Evolutionary conservation across 805 yeast species (phyloP).

Genomic region (Nakazawaea molendinolei): DNA sequence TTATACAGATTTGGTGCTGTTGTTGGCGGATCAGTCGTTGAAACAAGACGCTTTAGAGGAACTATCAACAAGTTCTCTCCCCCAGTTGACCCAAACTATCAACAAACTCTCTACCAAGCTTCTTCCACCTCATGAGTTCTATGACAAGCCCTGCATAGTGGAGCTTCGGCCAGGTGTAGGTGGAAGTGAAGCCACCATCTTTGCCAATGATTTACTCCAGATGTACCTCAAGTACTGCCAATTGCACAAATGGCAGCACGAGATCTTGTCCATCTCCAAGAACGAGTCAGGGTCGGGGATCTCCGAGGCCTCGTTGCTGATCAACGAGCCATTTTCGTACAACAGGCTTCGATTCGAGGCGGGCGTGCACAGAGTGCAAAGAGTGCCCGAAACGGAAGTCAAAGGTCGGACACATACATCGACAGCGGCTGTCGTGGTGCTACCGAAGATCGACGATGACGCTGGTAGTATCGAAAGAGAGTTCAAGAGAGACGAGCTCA

Average conservation of each 20-base stretch:
- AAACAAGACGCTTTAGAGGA: slow-evolving; percentile 60
- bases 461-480: slow-evolving; percentile 54
- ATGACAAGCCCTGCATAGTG: slow-evolving; percentile 69
- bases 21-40: slow-evolving; percentile 41
- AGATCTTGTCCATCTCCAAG: slow-evolving; percentile 48
- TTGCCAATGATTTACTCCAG: slow-evolving; percentile 68
- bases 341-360: slow-evolving; percentile 73
- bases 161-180: slow-evolving; percentile 96
- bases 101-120: slow-evolving; percentile 47
- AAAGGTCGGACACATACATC: slow-evolving; percentile 95
- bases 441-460: slow-evolving; percentile 68
- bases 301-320: slow-evolving; percentile 65
- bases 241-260: slow-evolving; percentile 58
- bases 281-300: slow-evolving; percentile 63
- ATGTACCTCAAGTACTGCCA: slow-evolving; percentile 79
- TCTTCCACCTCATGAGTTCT: slow-evolving; percentile 71
- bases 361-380: slow-evolving; percentile 94
- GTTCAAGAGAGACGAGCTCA: slow-evolving; percentile 80
- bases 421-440: slow-evolving; percentile 90
- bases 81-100: slow-evolving; percentile 36
- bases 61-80: slow-evolving; percentile 35
- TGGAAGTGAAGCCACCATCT: slow-evolving; percentile 87
- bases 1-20: slow-evolving; percentile 28
- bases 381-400: slow-evolving; percentile 89
- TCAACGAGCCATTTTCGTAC: slow-evolving; percentile 75